phyloP scores from a whole-genome alignment of 2,329 filamentous ascomycete genomes.

The Fusarium pilosicola region DNA sequence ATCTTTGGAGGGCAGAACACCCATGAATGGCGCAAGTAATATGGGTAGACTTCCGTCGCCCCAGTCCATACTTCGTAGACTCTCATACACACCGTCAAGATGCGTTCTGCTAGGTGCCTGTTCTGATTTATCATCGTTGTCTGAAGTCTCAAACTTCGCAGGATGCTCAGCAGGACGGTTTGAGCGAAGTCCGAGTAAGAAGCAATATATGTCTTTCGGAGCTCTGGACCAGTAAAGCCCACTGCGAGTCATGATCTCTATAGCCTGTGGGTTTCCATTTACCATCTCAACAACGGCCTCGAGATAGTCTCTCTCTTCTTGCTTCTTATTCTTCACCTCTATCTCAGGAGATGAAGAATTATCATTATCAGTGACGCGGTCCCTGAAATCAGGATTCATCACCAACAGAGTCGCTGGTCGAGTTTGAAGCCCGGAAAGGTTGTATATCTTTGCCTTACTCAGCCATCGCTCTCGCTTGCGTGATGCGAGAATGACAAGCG shows the following conservation, averaged over 20 bases:
- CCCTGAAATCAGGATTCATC: not conserved
- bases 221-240: not conserved
- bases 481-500: not conserved
- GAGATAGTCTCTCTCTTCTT: not conserved
- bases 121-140: not conserved
- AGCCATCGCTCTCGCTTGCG: not conserved
- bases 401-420: not conserved
- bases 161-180: fast-evolving
- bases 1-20: not conserved
- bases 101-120: not conserved
- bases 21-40: not conserved
- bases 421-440: not conserved
- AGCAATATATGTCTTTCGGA: not conserved
- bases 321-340: not conserved
- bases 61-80: not conserved
- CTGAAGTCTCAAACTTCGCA: not conserved
- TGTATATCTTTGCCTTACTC: not conserved
- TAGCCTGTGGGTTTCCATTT: not conserved
- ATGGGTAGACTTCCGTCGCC: not conserved
- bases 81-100: not conserved
- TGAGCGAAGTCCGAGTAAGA: not conserved
- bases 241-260: not conserved
- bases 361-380: not conserved
- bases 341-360: not conserved
- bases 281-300: not conserved